Conservation (phyloP, 2,329 filamentous ascomycete genomes). For the Thielaviopsis euricoi region DNA sequence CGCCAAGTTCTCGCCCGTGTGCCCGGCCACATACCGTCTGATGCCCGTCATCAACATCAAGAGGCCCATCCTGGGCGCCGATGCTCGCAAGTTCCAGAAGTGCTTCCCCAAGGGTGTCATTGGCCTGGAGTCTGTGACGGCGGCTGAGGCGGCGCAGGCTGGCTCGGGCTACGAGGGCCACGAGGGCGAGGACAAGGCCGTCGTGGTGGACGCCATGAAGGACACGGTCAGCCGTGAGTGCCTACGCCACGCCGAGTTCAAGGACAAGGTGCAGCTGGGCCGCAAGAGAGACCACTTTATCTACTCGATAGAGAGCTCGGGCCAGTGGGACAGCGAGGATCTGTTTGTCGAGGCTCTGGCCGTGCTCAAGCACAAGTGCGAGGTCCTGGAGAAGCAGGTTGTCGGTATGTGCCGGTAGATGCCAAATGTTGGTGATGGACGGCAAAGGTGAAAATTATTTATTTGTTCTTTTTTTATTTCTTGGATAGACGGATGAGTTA, state of each 20-base stretch:
- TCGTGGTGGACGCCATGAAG: constrained; percentile 74
- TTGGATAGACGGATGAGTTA: constrained; percentile 1
- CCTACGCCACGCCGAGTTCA: constrained; percentile 79
- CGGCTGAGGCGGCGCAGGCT: constrained; percentile 41
- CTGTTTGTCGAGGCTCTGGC: constrained; percentile 82
- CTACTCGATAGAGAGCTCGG: constrained; percentile 85
- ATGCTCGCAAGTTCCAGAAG: constrained; percentile 74
- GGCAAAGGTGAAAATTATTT: background rate
- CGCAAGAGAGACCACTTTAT: constrained; percentile 91
- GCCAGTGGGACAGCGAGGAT: constrained; percentile 87
- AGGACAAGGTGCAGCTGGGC: constrained; percentile 87
- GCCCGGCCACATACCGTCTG: constrained; percentile 83
- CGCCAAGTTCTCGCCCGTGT: constrained; percentile 92
- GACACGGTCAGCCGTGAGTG: constrained; percentile 93
- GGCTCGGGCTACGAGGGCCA: constrained; percentile 55
- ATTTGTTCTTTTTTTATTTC: background rate
- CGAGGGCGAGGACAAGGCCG: constrained; percentile 70
- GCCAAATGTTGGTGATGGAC: constrained; percentile 4
- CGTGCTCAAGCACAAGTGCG: constrained; percentile 71
- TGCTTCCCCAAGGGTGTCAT: constrained; percentile 90
- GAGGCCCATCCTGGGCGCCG: constrained; percentile 66
- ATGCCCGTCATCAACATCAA: constrained; percentile 76
- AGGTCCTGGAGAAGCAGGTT: constrained; percentile 54
- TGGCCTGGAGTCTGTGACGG: constrained; percentile 54
- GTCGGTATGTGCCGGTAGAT: constrained; percentile 40